Evolutionary conservation across 441 rosid species (phyloP).

Genomic region (Populus tomentosa): DNA sequence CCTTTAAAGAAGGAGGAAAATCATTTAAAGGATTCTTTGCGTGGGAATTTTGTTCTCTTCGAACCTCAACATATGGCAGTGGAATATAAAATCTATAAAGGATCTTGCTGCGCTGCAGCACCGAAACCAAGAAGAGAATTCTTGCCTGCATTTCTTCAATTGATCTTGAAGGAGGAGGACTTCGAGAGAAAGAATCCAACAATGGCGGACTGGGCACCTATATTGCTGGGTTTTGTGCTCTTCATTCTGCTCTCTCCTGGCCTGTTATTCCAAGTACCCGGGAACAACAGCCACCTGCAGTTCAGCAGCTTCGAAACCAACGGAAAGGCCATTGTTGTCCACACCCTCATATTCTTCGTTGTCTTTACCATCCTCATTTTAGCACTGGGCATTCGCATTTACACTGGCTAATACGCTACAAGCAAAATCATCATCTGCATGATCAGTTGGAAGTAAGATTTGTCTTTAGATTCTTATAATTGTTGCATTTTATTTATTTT

Average conservation of each 20-base stretch:
- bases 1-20: background rate
- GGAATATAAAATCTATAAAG: background rate
- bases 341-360: constrained; percentile 56
- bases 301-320: constrained; percentile 55
- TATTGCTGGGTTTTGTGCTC: constrained; percentile 41
- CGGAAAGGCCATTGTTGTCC: constrained; percentile 53
- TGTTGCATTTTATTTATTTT: background rate
- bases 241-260: constrained; percentile 63
- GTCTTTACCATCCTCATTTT: constrained; percentile 52
- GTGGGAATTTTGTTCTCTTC: constrained; percentile 4
- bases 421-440: background rate
- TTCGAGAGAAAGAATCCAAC: background rate
- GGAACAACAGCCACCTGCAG: constrained; percentile 32
- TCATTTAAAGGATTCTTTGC: constrained; percentile 8
- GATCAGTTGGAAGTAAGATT: background rate
- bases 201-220: constrained; percentile 70
- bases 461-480: background rate
- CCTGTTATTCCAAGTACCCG: constrained; percentile 52
- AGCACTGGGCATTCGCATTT: constrained; percentile 56
- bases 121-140: no score
- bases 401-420: constrained; percentile 26
- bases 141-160: background rate
- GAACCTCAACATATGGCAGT: background rate
- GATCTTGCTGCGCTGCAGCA: no score
- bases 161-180: background rate